Evolutionary conservation across 1,139 yeast species (phyloP), one percentile per base, ranked within the genome.

Genomic region (Yamadazyma sp.): DNA sequence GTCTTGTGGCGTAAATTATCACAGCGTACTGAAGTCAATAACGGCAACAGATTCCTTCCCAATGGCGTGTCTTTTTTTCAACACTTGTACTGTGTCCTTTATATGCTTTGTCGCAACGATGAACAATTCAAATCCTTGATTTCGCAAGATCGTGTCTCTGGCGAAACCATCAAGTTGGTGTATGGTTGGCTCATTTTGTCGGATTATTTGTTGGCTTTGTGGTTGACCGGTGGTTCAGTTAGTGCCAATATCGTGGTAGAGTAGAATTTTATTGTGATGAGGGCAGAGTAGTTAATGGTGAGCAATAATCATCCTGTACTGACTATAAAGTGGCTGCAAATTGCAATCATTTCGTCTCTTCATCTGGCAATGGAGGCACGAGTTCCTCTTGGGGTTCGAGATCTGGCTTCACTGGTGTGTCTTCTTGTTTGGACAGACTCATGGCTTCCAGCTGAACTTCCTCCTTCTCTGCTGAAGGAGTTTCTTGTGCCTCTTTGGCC

Each of bases 401-500:
- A 6, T 30, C 21, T 25, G 27, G n/a, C 13, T 8, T 30, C 45
- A 41, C 37, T 43, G 44, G 11, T 11, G 47, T 43, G 10, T 35
- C 45, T 33, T 40, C 33, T 31, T 27, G 46, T 41, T 15, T 41
- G 6, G 22, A 18, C 14, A 7, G 10, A 29, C 31, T 29, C 31
- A 18, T 29, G 13, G 23, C 12, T n/a, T 18, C 31, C 12, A 14
- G 15, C 8, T 27, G 10, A 4, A n/a, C 29, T 18, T 18, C 30
- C 15, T 28, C 21, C 10, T 18, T 26, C 13, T 33, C 23, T 11
- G 31, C 40, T 3, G 43, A 41, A 18, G 46, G 46, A 14, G 66
- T 57, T 41, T 59, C 63, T 33, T 54, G 48, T 11, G 61, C 54
- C 41, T 56, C 59, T 13, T 54, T 53, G 15, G 40, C 41, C 23